Percentiles rank a stretch among this genome's conserved stretches.
Conservation (phyloP, 2,329 filamentous ascomycete genomes). For the Zymoseptoria brevis region DNA sequence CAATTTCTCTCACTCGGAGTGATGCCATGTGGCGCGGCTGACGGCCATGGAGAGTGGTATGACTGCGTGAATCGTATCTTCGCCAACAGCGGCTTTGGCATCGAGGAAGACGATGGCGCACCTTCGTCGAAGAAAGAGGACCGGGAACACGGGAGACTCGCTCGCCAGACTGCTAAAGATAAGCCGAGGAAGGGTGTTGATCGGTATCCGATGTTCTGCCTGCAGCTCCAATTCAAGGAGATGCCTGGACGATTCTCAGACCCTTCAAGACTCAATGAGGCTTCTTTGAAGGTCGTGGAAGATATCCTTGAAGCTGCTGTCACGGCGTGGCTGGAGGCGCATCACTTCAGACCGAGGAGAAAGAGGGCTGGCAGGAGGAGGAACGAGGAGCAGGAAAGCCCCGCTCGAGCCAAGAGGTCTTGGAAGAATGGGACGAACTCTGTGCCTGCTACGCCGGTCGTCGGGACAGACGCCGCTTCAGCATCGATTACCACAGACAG, state of each 20-base stretch:
- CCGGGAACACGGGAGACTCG: conserved; percentile 40
- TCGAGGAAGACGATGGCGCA: conserved; percentile 38
- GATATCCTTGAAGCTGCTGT: conserved; percentile 62
- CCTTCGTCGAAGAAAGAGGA: conserved; percentile 31
- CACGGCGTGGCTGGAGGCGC: conserved; percentile 64
- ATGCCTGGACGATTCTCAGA: conserved; percentile 1
- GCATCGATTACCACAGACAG: not conserved
- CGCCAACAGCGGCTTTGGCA: conserved; percentile 66
- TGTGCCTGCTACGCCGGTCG: not conserved
- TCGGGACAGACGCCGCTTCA: not conserved
- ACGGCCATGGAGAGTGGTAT: conserved; percentile 59
- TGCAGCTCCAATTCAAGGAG: conserved; percentile 43
- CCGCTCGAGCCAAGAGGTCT: not conserved
- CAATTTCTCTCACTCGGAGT: conserved; percentile 81
- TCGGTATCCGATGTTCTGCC: conserved; percentile 79
- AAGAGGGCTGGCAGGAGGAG: conserved; percentile 8
- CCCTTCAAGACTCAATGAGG: conserved; percentile 15
- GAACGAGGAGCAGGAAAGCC: conserved; percentile 7
- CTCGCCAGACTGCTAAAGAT: conserved; percentile 43
- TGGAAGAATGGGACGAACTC: not conserved
- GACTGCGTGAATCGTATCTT: conserved; percentile 74
- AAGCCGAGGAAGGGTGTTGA: conserved; percentile 55
- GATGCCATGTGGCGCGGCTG: conserved; percentile 51
- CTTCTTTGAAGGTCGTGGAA: conserved; percentile 45
- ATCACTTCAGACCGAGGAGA: conserved; percentile 56